These are phyloP conservation scores for Diaporthe capsici DNA, from an alignment of 2,329 filamentous ascomycete species.

Conservation along the genomic window DNA sequence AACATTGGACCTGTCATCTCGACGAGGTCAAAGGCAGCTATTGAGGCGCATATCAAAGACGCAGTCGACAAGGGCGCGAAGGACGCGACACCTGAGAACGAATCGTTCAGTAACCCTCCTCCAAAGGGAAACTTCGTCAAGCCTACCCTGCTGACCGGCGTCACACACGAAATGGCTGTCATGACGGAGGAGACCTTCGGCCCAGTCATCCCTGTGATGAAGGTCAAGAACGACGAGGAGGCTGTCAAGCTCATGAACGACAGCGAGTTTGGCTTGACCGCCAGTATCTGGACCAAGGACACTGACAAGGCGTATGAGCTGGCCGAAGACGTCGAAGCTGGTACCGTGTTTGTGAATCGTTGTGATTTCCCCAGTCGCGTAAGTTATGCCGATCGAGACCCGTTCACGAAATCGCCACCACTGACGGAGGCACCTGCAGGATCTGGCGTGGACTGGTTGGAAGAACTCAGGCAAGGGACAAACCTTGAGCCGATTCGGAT, in stretches of 20 bases:
- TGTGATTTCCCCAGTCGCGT: conserved; percentile 93
- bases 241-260: conserved; percentile 93
- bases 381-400: conserved; percentile 55
- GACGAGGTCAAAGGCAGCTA: conserved; percentile 80
- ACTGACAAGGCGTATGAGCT: conserved; percentile 80
- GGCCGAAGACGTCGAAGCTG: conserved; percentile 86
- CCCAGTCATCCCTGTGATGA: conserved; percentile 91
- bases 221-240: conserved; percentile 84
- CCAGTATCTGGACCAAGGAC: conserved; percentile 98
- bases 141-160: conserved; percentile 84
- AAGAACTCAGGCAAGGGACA: conserved; percentile 96
- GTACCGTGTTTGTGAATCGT: conserved; percentile 96
- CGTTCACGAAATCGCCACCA: conserved; percentile 36
- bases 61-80: conserved; percentile 87
- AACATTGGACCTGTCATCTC: conserved; percentile 93
- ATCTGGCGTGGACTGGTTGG: conserved; percentile 97
- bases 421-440: conserved; percentile 63
- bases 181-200: conserved; percentile 98
- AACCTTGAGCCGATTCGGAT: conserved; percentile 90
- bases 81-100: conserved; percentile 86
- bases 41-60: conserved; percentile 84
- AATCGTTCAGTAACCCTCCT: conserved; percentile 80
- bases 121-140: conserved; percentile 89
- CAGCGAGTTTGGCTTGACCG: conserved; percentile 92
- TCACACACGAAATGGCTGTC: conserved; percentile 86